phyloP scores from a whole-genome alignment of 164 flowering plant species.

The Kingdonia uniflora region DNA sequence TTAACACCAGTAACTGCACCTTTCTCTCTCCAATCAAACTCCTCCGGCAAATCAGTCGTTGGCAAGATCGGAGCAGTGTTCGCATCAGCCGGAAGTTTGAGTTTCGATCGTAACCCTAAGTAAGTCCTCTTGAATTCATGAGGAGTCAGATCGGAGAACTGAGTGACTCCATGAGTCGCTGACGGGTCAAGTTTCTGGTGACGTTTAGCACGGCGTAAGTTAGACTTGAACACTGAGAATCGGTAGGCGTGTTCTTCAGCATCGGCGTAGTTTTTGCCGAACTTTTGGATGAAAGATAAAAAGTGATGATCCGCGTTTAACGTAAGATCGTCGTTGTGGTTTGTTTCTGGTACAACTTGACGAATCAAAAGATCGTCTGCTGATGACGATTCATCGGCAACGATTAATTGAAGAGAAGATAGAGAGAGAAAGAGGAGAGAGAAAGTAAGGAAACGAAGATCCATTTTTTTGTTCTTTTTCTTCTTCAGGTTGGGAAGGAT shows the following conservation, averaged over 20 bases:
- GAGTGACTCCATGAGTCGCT: conserved; percentile 85
- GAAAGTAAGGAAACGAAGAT: too few species aligned
- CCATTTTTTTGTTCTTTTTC: too few species aligned
- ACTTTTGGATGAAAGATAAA: conserved; percentile 43
- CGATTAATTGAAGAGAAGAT: not conserved
- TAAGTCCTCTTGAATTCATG: conserved; percentile 46
- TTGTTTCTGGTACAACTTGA: conserved; percentile 19
- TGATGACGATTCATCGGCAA: not conserved
- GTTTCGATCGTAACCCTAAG: conserved; percentile 41
- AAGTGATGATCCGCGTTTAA: conserved; percentile 65
- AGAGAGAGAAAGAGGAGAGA: not conserved
- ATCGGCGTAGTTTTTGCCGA: conserved; percentile 47
- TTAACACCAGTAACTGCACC: conserved; percentile 90
- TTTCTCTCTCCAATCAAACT: conserved; percentile 87
- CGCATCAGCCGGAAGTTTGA: conserved; percentile 46
- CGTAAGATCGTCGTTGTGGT: conserved; percentile 23
- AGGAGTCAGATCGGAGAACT: conserved; percentile 85
- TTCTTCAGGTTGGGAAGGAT: not conserved
- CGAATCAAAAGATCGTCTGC: conserved; percentile 20
- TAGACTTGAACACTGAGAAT: conserved; percentile 58
- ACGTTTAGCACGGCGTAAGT: conserved; percentile 59
- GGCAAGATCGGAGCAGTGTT: conserved; percentile 77
- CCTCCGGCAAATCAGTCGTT: conserved; percentile 59
- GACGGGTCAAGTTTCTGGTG: conserved; percentile 77
- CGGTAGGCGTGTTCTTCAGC: conserved; percentile 73